Conservation (phyloP, 495 filamentous ascomycete species). For the Daldinia grandis region DNA sequence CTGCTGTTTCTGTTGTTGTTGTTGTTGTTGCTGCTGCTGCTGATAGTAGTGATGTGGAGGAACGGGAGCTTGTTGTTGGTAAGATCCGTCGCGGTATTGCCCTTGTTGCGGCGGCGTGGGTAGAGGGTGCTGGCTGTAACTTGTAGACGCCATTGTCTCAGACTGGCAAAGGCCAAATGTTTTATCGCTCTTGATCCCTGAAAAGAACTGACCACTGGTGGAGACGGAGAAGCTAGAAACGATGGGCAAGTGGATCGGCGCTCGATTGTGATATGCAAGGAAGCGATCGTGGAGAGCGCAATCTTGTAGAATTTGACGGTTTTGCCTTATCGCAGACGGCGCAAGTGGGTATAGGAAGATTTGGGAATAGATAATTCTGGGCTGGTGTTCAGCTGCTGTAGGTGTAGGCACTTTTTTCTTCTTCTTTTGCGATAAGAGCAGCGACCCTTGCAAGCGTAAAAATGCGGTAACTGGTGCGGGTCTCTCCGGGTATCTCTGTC, state of each 20-base stretch:
- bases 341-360: constrained; percentile 25
- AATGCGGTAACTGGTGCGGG: constrained; percentile 18
- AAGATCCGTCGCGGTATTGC: constrained; percentile 39
- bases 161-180: constrained; percentile 24
- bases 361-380: constrained; percentile 11
- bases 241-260: constrained; percentile 38
- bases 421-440: constrained; percentile 33
- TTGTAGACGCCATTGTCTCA: constrained; percentile 46
- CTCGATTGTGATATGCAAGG: constrained; percentile 43
- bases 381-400: constrained; percentile 12
- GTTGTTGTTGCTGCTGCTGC: constrained; percentile 45
- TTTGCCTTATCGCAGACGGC: constrained; percentile 30
- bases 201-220: constrained; percentile 32
- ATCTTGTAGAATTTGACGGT: constrained; percentile 23
- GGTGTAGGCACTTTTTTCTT: constrained; percentile 6
- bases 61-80: constrained; percentile 27
- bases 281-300: constrained; percentile 40
- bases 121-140: constrained; percentile 42
- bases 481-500: constrained; percentile 9
- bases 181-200: constrained; percentile 40
- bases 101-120: constrained; percentile 43
- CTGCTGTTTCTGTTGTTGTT: constrained; percentile 37
- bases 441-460: constrained; percentile 21
- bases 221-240: constrained; percentile 33
- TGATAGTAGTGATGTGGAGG: constrained; percentile 41